Base-by-base conservation (phyloP, 176 grass and related monocot genomes). In the Musa itinerans region DNA sequence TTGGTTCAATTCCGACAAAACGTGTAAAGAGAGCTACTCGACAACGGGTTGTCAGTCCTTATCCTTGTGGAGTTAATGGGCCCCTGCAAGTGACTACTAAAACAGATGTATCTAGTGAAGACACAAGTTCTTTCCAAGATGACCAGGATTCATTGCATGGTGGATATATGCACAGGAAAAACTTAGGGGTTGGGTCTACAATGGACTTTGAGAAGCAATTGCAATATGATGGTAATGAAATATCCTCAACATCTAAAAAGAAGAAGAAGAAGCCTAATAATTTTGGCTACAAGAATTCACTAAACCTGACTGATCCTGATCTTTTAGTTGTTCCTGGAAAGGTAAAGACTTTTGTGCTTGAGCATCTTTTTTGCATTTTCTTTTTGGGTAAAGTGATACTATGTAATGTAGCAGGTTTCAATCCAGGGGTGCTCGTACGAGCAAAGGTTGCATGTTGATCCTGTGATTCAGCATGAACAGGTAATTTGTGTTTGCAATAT, bases 241-340 rank as follows among this genome's bases (percentile, higher is more conserved):
- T 92, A 66, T 92, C 75, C 66, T 74, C 83, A 52, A 99, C 86
- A 86, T 88, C 89, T 53, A 99, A 91, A 85, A 99, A 99, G 85
- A 99, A 95, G 88, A 99, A 99, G 90, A 99, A 99, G 84, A 87
- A 85, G 61, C 64, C 85, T 74, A 91, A 95, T 84, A 76, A 88
- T 70, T 69, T 24, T 1, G 89, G 88, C 56, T 82, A 87, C 76
- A 90, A 85, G 79, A 76, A 68, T 55, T 81, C 80, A 53, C 78
- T 86, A 65, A 83, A 51, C 86, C 70, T 85, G 74, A 54, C 75
- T 0, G 88, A 99, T 20, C 80, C 88, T 50, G 82, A 73, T 85
- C 75, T 80, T 71, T 85, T 83, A 73, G 76, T 82, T 84, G 69
- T 73, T 74, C 69, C 85, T 69, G 96, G 86, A 82, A 99, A 95